Percentiles rank a stretch among this genome's conserved stretches.
Conservation (phyloP, 768 basidiomycete genomes). For the Mycena amicta region DNA sequence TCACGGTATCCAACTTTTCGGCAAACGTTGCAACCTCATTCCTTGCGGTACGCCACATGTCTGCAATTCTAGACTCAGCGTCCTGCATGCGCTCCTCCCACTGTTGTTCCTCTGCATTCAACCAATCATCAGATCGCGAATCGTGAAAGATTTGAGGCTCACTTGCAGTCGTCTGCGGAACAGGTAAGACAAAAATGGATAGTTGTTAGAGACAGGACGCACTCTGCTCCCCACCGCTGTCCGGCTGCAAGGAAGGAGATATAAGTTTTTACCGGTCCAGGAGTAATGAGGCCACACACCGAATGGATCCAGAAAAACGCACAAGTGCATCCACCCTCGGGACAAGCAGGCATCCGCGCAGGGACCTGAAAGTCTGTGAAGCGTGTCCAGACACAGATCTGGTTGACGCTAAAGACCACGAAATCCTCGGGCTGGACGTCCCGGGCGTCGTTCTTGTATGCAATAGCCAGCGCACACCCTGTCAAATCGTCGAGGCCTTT, state of each 20-base stretch:
- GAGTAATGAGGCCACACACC: neutral
- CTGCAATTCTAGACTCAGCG: too few species aligned
- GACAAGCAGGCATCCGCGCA: neutral
- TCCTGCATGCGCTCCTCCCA: too few species aligned
- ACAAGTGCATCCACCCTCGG: neutral
- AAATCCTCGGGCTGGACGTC: neutral
- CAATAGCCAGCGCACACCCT: constrained; percentile 72
- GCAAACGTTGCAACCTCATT: too few species aligned
- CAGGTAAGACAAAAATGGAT: too few species aligned
- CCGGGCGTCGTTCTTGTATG: constrained; percentile 55
- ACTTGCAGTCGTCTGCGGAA: too few species aligned
- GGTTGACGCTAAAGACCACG: neutral
- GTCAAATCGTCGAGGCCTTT: constrained; percentile 53
- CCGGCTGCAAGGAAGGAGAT: neutral
- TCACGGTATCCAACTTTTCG: too few species aligned
- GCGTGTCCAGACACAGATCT: neutral
- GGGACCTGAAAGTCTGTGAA: neutral
- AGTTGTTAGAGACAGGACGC: too few species aligned
- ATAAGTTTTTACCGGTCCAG: neutral
- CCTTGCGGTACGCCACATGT: too few species aligned
- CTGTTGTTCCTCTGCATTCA: too few species aligned
- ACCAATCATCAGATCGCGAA: too few species aligned
- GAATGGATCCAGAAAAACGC: neutral
- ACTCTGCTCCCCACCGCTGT: too few species aligned
- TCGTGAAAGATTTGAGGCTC: too few species aligned